Evolutionary conservation across 805 yeast genomes (phyloP).

Genomic region (Wickerhamiella australiensis): DNA sequence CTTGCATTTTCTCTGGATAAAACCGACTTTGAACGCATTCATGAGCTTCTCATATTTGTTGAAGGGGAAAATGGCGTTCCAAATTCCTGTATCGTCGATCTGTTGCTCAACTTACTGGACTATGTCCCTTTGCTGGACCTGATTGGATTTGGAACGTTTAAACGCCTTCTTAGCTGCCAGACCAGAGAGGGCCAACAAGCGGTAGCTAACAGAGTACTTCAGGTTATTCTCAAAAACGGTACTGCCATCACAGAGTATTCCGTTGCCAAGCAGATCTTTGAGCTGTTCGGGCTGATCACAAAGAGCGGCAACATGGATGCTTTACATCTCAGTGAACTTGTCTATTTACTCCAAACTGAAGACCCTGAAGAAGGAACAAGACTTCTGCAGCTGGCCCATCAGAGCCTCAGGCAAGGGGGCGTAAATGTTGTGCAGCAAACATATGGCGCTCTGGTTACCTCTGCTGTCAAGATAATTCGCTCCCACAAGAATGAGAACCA

Average conservation of each 20-base stretch:
- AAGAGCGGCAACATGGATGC: conserved; percentile 28
- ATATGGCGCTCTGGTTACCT: conserved; percentile 62
- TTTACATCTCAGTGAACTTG: conserved; percentile 44
- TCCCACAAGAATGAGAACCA: conserved; percentile 3
- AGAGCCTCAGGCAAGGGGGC: conserved; percentile 43
- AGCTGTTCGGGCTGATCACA: conserved; percentile 45
- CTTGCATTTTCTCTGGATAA: conserved; percentile 10
- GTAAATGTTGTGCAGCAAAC: conserved; percentile 45
- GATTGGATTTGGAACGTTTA: conserved; percentile 37
- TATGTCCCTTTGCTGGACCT: conserved; percentile 26
- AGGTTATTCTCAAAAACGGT: conserved; percentile 37
- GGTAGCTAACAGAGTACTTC: conserved; percentile 50
- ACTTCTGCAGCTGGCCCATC: conserved; percentile 36
- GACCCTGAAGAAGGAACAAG: conserved; percentile 38
- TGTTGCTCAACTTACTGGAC: conserved; percentile 29
- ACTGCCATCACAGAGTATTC: conserved; percentile 33
- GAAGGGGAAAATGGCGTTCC: conserved; percentile 10
- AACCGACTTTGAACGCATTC: conserved; percentile 6
- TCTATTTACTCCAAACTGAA: conserved; percentile 47
- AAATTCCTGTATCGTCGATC: conserved; percentile 20
- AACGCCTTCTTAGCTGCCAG: conserved; percentile 43
- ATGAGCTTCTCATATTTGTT: conserved; percentile 12
- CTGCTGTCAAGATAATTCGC: conserved; percentile 38
- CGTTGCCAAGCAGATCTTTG: conserved; percentile 49
- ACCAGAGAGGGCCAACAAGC: conserved; percentile 40